These are phyloP conservation scores for Didymella sp. DNA, from an alignment of 2,329 filamentous ascomycete species.

Conservation along the genomic window DNA sequence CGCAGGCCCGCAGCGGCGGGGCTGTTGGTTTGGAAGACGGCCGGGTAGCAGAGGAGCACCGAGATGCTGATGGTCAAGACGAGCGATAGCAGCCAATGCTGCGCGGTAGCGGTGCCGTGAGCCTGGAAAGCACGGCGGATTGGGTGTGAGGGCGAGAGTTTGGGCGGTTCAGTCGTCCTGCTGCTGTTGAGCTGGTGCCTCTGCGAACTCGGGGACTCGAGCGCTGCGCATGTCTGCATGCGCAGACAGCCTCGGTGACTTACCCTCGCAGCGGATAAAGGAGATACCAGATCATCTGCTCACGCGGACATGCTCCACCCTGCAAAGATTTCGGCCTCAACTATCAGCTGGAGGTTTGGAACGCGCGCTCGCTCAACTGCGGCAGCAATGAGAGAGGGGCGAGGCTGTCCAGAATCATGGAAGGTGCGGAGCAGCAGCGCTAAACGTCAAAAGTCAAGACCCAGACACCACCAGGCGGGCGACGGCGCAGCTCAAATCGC, in stretches of 20 bases:
- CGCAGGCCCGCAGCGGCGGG: slow-evolving; percentile 74
- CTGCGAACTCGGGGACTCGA: slow-evolving; percentile 8
- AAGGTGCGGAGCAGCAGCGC: slow-evolving; percentile 18
- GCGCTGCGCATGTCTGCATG: not conserved
- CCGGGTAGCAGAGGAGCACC: slow-evolving; percentile 74
- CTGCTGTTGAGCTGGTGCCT: slow-evolving; percentile 17
- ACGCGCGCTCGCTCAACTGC: slow-evolving; percentile 34
- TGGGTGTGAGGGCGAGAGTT: slow-evolving; percentile 69
- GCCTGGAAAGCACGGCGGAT: slow-evolving; percentile 69
- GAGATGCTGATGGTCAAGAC: slow-evolving; percentile 76
- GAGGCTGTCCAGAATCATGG: slow-evolving; percentile 26
- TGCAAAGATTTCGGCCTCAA: slow-evolving; percentile 18
- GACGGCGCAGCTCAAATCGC: slow-evolving; percentile 27
- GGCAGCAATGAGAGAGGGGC: slow-evolving; percentile 27
- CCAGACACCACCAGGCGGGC: slow-evolving; percentile 18
- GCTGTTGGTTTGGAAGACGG: slow-evolving; percentile 76
- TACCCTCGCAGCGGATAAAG: slow-evolving; percentile 79
- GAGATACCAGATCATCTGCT: slow-evolving; percentile 74
- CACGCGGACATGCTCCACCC: slow-evolving; percentile 34
- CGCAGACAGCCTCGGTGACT: slow-evolving; percentile 46
- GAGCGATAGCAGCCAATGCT: slow-evolving; percentile 76
- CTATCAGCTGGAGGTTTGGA: slow-evolving; percentile 35
- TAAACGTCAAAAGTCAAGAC: slow-evolving; percentile 7
- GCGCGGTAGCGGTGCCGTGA: slow-evolving; percentile 73
- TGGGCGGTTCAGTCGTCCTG: slow-evolving; percentile 77